Evolutionary conservation across 2,329 filamentous ascomycete genomes (phyloP), one percentile per base, ranked within the genome.

Genomic region (Hypocreales sp.): DNA sequence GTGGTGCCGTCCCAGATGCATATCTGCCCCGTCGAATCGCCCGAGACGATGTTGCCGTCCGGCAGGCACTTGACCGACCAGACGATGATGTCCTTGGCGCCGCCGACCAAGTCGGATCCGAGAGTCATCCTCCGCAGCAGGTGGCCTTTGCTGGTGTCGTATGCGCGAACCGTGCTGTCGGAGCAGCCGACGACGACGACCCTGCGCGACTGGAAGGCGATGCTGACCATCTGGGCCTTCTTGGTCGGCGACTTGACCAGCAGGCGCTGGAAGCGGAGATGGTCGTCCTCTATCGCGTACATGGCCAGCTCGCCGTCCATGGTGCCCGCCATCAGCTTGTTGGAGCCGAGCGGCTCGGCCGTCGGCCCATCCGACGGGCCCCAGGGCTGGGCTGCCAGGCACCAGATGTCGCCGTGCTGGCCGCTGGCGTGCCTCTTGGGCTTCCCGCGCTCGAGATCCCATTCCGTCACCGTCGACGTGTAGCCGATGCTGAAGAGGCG

Each of bases 381-480:
- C 3, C 35, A 60, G 4, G 87, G 90, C 54, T 94, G 87, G 10
- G 78, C 80, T 32, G 81, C 82, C 42, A 98, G 69, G 55, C 87
- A 95, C 90, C 90, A 98, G 35, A 95, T 87, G 45, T 94, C 86
- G 38, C 84, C 86, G 51, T 92, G 83, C 51, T 92, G 92, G 24
- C 87, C 90, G 42, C 80, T 84, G 12, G 82, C 83, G 51, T 92
- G 79, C 32, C 79, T 72, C 54, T 78, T 69, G 8, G 84, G 80
- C 30, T 71, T 64, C 10, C 81, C 83, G 36, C 74, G 79, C 39
- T 73, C 72, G 15, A 98, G 61, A 56, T 95, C 79, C 90, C 90
- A 98, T 53, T 98, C 90, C 0, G 86, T 94, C 25, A 98, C 74
- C 15, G 78, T 79, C 28, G 79, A 82, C 13, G 86, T 92, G 49